Percentiles rank a stretch among this genome's conserved stretches.
Conservation (phyloP, 108 stramenopile species). For the Conticribra guillardii region DNA sequence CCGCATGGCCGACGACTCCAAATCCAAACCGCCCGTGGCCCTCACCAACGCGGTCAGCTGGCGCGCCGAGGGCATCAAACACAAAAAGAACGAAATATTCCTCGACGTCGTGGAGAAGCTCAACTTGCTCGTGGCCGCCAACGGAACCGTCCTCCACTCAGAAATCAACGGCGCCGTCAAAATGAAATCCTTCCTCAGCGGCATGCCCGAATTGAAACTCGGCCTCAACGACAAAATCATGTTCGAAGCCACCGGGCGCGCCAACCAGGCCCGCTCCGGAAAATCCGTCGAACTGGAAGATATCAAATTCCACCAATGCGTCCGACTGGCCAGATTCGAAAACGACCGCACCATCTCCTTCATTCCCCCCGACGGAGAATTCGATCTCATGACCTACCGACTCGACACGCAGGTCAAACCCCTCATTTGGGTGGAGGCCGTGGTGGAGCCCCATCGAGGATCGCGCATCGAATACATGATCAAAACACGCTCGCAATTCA, state of each 20-base stretch:
- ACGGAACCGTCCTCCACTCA: constrained; percentile 94
- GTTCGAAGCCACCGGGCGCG: constrained; percentile 90
- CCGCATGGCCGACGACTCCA: constrained; percentile 85
- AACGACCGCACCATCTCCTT: constrained; percentile 99
- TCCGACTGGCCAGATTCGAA: constrained; percentile 97
- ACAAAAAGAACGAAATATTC: constrained; percentile 99
- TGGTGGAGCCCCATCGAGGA: constrained; percentile 97
- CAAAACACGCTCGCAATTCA: constrained; percentile 99
- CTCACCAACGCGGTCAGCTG: constrained; percentile 98
- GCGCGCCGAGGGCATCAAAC: constrained; percentile 98
- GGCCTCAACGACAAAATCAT: constrained; percentile 99
- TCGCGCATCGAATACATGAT: constrained; percentile 99
- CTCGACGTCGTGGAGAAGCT: constrained; percentile 99
- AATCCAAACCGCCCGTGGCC: constrained; percentile 92
- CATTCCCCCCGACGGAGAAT: constrained; percentile 99
- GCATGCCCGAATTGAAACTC: constrained; percentile 99
- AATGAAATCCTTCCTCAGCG: constrained; percentile 95
- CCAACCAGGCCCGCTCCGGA: constrained; percentile 57
- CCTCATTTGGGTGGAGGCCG: constrained; percentile 98
- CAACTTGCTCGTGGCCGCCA: constrained; percentile 96
- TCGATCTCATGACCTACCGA: constrained; percentile 99
- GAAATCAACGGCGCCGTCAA: constrained; percentile 93
- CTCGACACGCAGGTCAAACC: constrained; percentile 99
- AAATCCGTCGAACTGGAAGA: constrained; percentile 99
- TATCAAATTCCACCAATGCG: constrained; percentile 99